Evolutionary conservation across 2,329 filamentous ascomycete genomes (phyloP).

Genomic region (Exophiala sp.): DNA sequence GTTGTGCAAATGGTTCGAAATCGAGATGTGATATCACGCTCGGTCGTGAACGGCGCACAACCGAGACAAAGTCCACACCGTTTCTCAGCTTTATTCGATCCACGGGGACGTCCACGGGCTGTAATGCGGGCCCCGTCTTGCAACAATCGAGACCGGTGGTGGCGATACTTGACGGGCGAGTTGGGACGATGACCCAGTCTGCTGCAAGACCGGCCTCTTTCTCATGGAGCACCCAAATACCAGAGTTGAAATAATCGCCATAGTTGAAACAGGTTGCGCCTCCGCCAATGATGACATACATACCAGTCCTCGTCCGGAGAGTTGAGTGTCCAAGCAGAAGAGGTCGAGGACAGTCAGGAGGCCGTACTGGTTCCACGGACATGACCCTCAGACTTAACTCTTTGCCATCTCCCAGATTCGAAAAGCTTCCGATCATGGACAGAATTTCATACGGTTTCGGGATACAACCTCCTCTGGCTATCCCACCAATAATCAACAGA

Average conservation of each 20-base stretch:
- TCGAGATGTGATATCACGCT: constrained; percentile 52
- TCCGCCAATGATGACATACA: constrained; percentile 64
- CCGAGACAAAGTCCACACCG: constrained; percentile 1
- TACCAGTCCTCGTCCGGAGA: constrained; percentile 41
- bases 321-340: constrained; percentile 65
- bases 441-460: constrained; percentile 50
- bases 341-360: constrained; percentile 47
- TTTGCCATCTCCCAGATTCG: constrained; percentile 23
- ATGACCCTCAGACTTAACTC: constrained; percentile 28
- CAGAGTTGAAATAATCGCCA: constrained; percentile 74
- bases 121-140: background rate
- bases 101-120: constrained; percentile 6
- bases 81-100: background rate
- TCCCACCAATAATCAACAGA: constrained; percentile 50
- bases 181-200: constrained; percentile 33
- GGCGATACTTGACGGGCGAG: constrained; percentile 6
- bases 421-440: constrained; percentile 31
- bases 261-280: constrained; percentile 88
- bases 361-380: constrained; percentile 28
- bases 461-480: constrained; percentile 36
- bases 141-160: constrained; percentile 4
- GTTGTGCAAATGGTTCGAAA: constrained; percentile 60
- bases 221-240: constrained; percentile 46
- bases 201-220: constrained; percentile 28
- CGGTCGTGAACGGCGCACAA: constrained; percentile 6